Base-by-base conservation (phyloP, 192 early-diverging fungal genomes). In the Backusella tarrabulga region DNA sequence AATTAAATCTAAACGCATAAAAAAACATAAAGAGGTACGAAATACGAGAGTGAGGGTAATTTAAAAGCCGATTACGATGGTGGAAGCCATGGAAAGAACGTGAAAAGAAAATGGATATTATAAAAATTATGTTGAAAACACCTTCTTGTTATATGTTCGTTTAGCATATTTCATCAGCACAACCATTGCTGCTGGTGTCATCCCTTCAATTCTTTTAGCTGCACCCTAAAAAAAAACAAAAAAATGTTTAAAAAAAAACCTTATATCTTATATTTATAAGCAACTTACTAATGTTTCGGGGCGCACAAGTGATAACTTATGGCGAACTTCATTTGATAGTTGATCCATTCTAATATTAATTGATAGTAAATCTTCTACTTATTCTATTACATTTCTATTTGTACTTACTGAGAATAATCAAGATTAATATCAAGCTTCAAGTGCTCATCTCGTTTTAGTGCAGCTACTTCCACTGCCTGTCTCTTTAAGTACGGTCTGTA, bases 131-230 rank as follows among this genome's bases (percentile, higher is more conserved):
- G 19, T 19, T 35, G 67, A 68, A 36, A 68, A 68, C 0, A 68
- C 35, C 19, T n/a, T 68, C 7, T 72, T 72, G 42, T 80, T 74
- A 32, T 79, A 78, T 7, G 36, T 83, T 73, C 80, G 77, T 50
- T 86, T 81, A 4, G 88, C 89, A 72, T 91, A 86, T 50, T 87
- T 90, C 26, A 95, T 83, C 69, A 95, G 77, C 32, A 89, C 88
- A 34, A 95, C 68, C 63, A 95, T 87, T n/a, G 86, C 89, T 5
- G 91, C 90, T 17, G 93, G 92, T 36, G 93, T 95, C 81, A 95
- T 91, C 3, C 93, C 93, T 68, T 91, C 92, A 68, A 95, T 91
- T 44, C 93, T 85, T 83, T 93, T 93, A 29, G 91, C 93, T 7
- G 92, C 93, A 44, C 93, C 86, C 88, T 90, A 71, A 21, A 63